Evolutionary conservation across 2,329 filamentous ascomycete genomes (phyloP), one percentile per base, ranked within the genome.

Genomic region (Lachnellula willkommii): DNA sequence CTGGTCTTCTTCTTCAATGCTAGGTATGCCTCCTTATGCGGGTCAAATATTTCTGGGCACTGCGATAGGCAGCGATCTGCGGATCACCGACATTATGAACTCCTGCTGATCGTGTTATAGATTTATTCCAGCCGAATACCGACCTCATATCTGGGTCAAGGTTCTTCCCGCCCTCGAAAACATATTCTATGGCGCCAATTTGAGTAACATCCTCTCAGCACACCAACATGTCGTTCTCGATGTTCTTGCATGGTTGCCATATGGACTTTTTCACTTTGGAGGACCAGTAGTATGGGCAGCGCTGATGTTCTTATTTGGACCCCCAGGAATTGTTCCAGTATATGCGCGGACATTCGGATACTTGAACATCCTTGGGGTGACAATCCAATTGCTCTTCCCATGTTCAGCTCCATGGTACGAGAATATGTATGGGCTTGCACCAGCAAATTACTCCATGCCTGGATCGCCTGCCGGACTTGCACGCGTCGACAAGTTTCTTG

Each of bases 391-490:
- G 53, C 73, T 91, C 60, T 95, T 96, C 74, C 93, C 93, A 1
- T 96, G 93, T 77, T 94, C 92, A 24, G 90, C 93, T 26, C 93
- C 93, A 1, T 97, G 93, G 93, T 97, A 96, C 69, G 93, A 96
- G 78, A 95, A 94, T 72, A 80, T 89, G 67, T 90, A 96, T 71
- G 93, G 93, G 15, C 77, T 96, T 51, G 90, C 90, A 32, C 92
- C 93, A 2, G 93, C 93, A 49, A 90, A 94, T 66, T 96, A 96
- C 74, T 89, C 88, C 47, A 95, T 97, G 80, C 79, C 83, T 46
- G 93, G 93, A 50, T 93, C 90, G 47, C 91, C 93, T 1, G 93
- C 92, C 12, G 93, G 93, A 51, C 81, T 97, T 59, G 89, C 88
- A 59, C 88, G 91, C 22, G 88, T 97, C 54, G 93, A 97, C 74